Conservation (phyloP, 169 alveolate species). For the Plasmodium falciparum region DNA sequence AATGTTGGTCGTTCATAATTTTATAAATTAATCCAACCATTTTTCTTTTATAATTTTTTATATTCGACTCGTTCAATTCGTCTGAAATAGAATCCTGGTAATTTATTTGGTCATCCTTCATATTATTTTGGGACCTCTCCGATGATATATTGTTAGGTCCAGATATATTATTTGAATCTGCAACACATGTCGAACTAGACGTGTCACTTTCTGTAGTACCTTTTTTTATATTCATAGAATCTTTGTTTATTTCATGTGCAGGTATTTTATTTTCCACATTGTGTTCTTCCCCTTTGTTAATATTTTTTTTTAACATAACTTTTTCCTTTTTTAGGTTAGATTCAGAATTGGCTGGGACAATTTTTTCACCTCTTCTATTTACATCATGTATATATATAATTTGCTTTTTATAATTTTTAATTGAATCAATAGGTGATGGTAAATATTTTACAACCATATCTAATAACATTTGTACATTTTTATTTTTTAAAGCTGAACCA, state of each 20-base stretch:
- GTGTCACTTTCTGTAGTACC: neutral
- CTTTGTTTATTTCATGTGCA: neutral
- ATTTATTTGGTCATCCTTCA: neutral
- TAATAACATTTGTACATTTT: slow-evolving; percentile 81
- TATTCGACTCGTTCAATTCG: slow-evolving; percentile 46
- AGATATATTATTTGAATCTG: no score
- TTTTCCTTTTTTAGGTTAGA: neutral
- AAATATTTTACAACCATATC: slow-evolving; percentile 87
- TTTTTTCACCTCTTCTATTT: slow-evolving; percentile 47
- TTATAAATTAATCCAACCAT: slow-evolving; percentile 52
- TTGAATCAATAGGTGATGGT: slow-evolving; percentile 90
- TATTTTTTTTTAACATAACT: neutral
- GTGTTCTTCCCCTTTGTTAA: neutral
- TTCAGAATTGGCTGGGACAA: neutral
- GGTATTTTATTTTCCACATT: neutral
- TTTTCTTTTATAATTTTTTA: slow-evolving; percentile 68
- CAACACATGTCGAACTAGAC: no score
- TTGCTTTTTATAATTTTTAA: slow-evolving; percentile 66
- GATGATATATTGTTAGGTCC: no score
- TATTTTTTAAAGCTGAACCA: slow-evolving; percentile 95
- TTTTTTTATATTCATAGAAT: neutral
- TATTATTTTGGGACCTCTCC: neutral
- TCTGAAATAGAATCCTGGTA: slow-evolving; percentile 21
- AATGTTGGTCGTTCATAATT: slow-evolving; percentile 81
- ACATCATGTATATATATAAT: slow-evolving; percentile 52